phyloP scores from a whole-genome alignment of 164 flowering plant genomes.

The Malania oleifera region DNA sequence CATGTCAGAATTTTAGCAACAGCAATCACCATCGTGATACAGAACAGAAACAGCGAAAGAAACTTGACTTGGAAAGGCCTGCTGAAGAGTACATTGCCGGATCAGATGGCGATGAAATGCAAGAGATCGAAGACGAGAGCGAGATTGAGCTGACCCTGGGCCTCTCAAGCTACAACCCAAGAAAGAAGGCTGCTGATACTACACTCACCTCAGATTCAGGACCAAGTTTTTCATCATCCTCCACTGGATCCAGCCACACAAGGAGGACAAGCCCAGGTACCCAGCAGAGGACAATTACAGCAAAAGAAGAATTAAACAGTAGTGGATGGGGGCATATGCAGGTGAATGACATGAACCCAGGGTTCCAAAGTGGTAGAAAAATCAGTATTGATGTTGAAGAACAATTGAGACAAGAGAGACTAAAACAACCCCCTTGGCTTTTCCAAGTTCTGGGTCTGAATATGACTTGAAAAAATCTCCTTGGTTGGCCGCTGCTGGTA shows the following conservation, averaged over 20 bases:
- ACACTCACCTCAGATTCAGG: constrained; percentile 42
- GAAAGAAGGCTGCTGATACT: constrained; percentile 30
- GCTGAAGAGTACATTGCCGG: constrained; percentile 32
- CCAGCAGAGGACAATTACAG: constrained; percentile 7
- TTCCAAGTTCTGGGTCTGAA: constrained; percentile 61
- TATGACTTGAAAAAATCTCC: constrained; percentile 26
- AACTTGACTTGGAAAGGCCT: constrained; percentile 47
- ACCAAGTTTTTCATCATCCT: constrained; percentile 52
- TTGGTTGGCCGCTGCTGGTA: background rate
- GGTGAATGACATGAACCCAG: constrained; percentile 16
- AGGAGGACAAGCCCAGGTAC: constrained; percentile 18
- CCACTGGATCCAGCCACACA: constrained; percentile 44
- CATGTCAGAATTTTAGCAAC: background rate
- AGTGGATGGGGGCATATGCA: constrained; percentile 23
- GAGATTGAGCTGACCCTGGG: constrained; percentile 72
- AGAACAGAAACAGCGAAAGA: constrained; percentile 14
- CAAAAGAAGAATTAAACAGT: constrained; percentile 15
- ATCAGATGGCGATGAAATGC: constrained; percentile 16
- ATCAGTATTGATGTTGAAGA: constrained; percentile 32
- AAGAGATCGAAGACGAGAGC: constrained; percentile 36
- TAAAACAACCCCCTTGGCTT: constrained; percentile 60
- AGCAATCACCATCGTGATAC: constrained; percentile 5
- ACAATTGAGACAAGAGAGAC: constrained; percentile 36
- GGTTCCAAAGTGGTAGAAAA: constrained; percentile 24
- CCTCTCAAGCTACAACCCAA: constrained; percentile 30